Evolutionary conservation across 176 grass and related monocot species (phyloP), one percentile per base, ranked within the genome.

Genomic region (Triticum monococcum): DNA sequence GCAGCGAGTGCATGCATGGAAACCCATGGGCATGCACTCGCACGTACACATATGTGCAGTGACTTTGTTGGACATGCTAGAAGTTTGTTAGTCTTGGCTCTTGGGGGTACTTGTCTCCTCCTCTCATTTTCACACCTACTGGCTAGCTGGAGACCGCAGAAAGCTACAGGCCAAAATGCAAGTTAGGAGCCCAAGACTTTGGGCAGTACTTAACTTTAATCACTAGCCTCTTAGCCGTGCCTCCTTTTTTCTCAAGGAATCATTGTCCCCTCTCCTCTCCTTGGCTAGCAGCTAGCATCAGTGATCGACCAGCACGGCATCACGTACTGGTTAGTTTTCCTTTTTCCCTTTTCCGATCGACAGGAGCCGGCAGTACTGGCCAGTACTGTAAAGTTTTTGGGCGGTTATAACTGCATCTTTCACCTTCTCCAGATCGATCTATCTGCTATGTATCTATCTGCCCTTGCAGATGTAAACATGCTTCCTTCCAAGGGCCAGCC

Each of bases 141-240:
- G 12, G 9, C 20, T 78, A 78, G 12, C 76, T 59, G 22, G 76
- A 79, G 76, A 38, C 46, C 17, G 25, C 26, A 56, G 46, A 77
- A 33, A 56, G 74, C 74, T 77, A 77, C 74, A 56, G 46, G 74
- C 74, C 54, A 61, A 62, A 37, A 38, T 56, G 12, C 32, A 24
- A 79, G 54, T 79, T 41, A 80, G 78, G 61, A 64, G 12, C 78
- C 78, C 26, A 65, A 30, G 78, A 64, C 78, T 80, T 80, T 43
- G 59, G 77, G 5, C 1, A 56, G 74, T 77, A 33, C 74, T 77
- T 56, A 32, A 56, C 46, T 56, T 56, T 76, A 31, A 56, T 32
- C 46, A 32, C 8, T 52, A 14, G 25, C 72, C 48, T 52, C 46
- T 77, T 32, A 33, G 46, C 31, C 31, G 45, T 77, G 45, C 46